phyloP scores from a whole-genome alignment of 176 grass and related monocot genomes.

The Neostapfia colusana region DNA sequence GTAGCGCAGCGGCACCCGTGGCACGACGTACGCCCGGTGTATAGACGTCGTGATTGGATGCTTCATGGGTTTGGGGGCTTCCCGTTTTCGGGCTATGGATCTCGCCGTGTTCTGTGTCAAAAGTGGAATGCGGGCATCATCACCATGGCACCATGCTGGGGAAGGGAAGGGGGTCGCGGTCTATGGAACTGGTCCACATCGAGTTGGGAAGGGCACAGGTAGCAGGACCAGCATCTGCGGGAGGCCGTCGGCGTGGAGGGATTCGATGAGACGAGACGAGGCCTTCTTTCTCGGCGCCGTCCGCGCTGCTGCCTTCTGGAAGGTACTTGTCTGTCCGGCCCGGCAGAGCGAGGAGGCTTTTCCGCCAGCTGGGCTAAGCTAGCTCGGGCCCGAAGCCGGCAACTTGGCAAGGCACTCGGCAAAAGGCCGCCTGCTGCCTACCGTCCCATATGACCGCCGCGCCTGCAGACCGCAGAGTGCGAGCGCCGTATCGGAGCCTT shows the following conservation, averaged over 20 bases:
- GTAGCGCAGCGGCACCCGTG: background rate
- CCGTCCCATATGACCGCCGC: background rate
- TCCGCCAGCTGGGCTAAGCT: background rate
- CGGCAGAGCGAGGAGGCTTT: background rate
- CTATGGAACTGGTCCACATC: background rate
- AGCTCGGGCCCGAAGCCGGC: background rate
- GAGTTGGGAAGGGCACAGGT: background rate
- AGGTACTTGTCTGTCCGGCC: slow-evolving; percentile 33
- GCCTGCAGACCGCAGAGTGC: slow-evolving; percentile 1
- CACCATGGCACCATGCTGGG: too few relatives aligned
- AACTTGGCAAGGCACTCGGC: background rate
- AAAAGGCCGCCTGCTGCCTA: too few relatives aligned
- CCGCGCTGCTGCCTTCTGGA: slow-evolving; percentile 32
- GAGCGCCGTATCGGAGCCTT: slow-evolving; percentile 28
- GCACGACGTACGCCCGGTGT: background rate
- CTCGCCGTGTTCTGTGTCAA: background rate
- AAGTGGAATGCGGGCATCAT: background rate
- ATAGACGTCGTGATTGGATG: background rate
- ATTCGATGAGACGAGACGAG: background rate
- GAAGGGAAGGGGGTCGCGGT: background rate
- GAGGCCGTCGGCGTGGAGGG: background rate
- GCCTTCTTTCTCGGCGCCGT: background rate
- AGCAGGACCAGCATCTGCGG: background rate
- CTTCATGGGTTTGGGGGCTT: background rate
- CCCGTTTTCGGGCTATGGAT: background rate